A percentile compares a stretch with the other conserved stretches of the same genome.
These are phyloP conservation scores for Hordeum vulgare DNA, from an alignment of 176 grass and related monocot species.

Conservation along the genomic window MorexV3_pseudomolecules_assembly NC_058522.1:575788653-575789152, in stretches of 20 bases:
- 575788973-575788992: constrained; percentile 14
- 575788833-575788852: no score
- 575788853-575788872: no score
- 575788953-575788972: neutral
- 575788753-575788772: neutral
- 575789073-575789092: no score
- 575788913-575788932: no score
- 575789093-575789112: no score
- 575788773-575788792: neutral
- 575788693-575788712: neutral
- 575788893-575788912: no score
- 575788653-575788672: neutral
- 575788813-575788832: neutral
- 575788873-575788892: no score
- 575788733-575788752: no score
- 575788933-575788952: neutral
- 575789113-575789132: no score
- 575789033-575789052: neutral
- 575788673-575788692: neutral
- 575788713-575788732: neutral
- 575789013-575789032: neutral
- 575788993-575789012: neutral
- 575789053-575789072: neutral
- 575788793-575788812: neutral
- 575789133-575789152: no score